Conservation (phyloP, 768 basidiomycete genomes). For the Russula olivacea region DNA sequence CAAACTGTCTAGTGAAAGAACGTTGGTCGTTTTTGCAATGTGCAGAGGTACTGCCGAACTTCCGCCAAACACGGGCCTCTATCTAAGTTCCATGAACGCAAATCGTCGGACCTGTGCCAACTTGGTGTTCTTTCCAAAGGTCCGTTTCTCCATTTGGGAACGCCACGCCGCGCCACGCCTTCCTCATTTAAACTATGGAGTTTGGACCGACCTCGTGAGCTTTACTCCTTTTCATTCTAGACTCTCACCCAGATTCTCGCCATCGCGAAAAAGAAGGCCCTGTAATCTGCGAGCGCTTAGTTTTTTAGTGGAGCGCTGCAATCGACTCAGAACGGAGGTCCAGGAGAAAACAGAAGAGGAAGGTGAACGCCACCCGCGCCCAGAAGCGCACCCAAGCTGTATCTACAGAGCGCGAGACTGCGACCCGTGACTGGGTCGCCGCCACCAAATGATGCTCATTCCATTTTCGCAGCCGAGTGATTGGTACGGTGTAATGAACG, state of each 20-base stretch:
- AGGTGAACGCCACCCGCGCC: not conserved
- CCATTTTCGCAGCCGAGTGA: not conserved
- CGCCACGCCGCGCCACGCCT: constrained; percentile 12
- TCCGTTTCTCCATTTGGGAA: constrained; percentile 21
- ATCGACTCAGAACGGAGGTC: not conserved
- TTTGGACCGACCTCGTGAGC: constrained; percentile 7
- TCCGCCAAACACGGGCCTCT: not conserved
- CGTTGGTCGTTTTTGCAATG: not conserved
- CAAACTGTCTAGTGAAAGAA: not conserved
- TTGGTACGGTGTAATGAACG: not conserved
- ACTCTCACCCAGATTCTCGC: not conserved
- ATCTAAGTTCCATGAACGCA: not conserved
- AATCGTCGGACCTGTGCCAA: constrained; percentile 10
- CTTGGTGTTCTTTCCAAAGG: not conserved
- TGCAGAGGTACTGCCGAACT: not conserved
- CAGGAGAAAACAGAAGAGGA: not conserved
- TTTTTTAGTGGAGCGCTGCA: not conserved
- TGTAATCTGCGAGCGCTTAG: not conserved
- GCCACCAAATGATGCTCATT: not conserved
- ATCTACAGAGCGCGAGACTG: not conserved
- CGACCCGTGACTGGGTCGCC: constrained; percentile 2
- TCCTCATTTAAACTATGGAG: constrained; percentile 7
- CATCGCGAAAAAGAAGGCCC: not conserved
- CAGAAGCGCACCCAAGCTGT: not conserved
- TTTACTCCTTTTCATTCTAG: constrained; percentile 2